Evolutionary conservation across 2,329 filamentous ascomycete species (phyloP).

Genomic region (Polytolypa hystricis): DNA sequence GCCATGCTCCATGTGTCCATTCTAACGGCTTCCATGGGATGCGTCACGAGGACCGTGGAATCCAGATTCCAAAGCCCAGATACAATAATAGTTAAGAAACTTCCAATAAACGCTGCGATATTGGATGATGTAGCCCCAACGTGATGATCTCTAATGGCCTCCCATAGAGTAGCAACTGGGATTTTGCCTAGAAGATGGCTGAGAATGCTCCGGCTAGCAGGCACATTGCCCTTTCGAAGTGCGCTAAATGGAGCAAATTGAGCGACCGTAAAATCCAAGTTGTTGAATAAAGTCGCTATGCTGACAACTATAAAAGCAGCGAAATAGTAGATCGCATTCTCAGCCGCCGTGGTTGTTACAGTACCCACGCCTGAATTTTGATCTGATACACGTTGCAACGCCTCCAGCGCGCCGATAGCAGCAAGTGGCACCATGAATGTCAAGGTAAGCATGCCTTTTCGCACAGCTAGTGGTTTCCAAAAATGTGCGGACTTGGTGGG

Average conservation of each 20-base stretch:
- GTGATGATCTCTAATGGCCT: not conserved
- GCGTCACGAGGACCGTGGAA: not conserved
- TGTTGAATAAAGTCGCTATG: conserved; percentile 1
- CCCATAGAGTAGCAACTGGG: not conserved
- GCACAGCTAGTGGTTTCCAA: not conserved
- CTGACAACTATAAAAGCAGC: not conserved
- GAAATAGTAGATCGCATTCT: not conserved
- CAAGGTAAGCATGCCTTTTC: not conserved
- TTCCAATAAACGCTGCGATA: not conserved
- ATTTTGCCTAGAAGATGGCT: conserved; percentile 1
- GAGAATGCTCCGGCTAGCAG: not conserved
- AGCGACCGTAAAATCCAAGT: conserved; percentile 1
- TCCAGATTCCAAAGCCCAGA: conserved; percentile 1
- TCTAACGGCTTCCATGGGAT: not conserved
- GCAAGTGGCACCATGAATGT: not conserved
- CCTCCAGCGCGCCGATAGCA: not conserved
- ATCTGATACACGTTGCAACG: conserved; percentile 1
- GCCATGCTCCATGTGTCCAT: not conserved
- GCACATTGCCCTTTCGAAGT: conserved; percentile 2
- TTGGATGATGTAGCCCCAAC: not conserved
- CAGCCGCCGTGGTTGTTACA: not conserved
- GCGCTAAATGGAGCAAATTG: not conserved
- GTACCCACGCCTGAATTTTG: not conserved
- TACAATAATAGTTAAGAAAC: conserved; percentile 1
- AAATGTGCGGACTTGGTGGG: not conserved